Base-by-base conservation (phyloP, 257 asterid species). In the Dorcoceras hygrometricum region DNA sequence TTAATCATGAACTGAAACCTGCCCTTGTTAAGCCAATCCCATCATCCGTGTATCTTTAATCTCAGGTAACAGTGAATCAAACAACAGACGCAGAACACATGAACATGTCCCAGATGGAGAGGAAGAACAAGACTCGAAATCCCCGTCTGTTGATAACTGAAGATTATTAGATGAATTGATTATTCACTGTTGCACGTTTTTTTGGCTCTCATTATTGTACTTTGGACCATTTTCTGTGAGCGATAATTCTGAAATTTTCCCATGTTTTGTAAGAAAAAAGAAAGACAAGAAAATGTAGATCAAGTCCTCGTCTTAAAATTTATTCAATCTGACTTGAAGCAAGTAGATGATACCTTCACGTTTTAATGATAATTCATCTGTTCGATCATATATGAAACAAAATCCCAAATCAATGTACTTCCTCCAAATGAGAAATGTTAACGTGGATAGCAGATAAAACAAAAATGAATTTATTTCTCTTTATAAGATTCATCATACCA, bases 51-150 rank as follows among this genome's bases (percentile, higher is more conserved):
- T 50, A 22, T 16, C 73, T 50, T 29, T 34, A 18, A 19, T 71
- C 72, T 59, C 72, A 83, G 89, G 83, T 66, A 66, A 72, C 16
- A 20, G 28, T 23, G 50, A 7, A n/a, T 57, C 82, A 32, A 78
- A 27, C 57, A 68, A 71, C 65, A 69, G 67, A 36, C 50, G 75
- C 71, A 69, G 69, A 69, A 66, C 70, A 31, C 8, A 36, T 1
- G 58, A 66, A 29, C 68, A 63, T 66, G 75, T 31, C 19, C 48
- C 69, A 39, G 57, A 67, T 10, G 16, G 20, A 0, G 66, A 67
- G 36, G 74, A 74, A 1, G 69, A 71, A 8, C 69, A 78, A 3
- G 80, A 58, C n/a, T n/a, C 0, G 70, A 57, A 23, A 62, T 68
- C 0, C 76, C 20, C 51, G 16, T n/a, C n/a, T 36, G 18, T 16